Conservation (phyloP, 148 eudicot species). For the Vaccinium myrtillus region DNA sequence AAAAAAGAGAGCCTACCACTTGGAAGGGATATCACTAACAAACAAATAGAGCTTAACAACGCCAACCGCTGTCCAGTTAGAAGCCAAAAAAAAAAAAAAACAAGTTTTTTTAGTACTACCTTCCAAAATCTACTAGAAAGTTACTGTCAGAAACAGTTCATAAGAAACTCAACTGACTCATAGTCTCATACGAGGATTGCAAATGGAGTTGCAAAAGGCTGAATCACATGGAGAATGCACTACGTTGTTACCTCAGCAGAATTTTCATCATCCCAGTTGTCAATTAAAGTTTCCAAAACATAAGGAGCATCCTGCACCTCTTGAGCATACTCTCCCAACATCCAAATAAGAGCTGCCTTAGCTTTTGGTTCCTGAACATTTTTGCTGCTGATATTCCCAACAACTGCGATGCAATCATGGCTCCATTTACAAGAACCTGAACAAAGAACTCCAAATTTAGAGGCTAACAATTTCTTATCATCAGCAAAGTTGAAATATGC, state of each 20-base stretch:
- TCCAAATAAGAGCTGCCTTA: constrained; percentile 99
- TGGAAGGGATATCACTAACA: not conserved
- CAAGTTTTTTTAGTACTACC: not conserved
- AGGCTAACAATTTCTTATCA: not conserved
- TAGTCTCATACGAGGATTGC: not conserved
- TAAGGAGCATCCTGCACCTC: constrained; percentile 99
- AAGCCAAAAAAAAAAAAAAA: not conserved
- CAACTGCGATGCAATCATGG: constrained; percentile 97
- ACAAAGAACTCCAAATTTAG: constrained; percentile 16
- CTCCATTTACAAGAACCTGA: constrained; percentile 98
- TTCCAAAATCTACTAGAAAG: constrained; percentile 3
- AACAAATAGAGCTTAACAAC: not conserved
- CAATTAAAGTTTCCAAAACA: constrained; percentile 72
- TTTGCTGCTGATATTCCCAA: constrained; percentile 95
- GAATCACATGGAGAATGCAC: constrained; percentile 12
- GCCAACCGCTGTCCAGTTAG: not conserved
- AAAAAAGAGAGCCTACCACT: not conserved
- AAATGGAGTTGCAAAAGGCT: not conserved
- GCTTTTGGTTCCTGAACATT: constrained; percentile 99
- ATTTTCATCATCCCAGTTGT: constrained; percentile 93
- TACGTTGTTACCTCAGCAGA: constrained; percentile 75
- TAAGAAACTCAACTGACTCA: not conserved
- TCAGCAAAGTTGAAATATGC: not conserved
- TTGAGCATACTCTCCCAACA: constrained; percentile 98
- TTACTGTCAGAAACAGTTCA: not conserved